Evolutionary conservation across 2,329 filamentous ascomycete species (phyloP).

Genomic region (Xylariales sp.): DNA sequence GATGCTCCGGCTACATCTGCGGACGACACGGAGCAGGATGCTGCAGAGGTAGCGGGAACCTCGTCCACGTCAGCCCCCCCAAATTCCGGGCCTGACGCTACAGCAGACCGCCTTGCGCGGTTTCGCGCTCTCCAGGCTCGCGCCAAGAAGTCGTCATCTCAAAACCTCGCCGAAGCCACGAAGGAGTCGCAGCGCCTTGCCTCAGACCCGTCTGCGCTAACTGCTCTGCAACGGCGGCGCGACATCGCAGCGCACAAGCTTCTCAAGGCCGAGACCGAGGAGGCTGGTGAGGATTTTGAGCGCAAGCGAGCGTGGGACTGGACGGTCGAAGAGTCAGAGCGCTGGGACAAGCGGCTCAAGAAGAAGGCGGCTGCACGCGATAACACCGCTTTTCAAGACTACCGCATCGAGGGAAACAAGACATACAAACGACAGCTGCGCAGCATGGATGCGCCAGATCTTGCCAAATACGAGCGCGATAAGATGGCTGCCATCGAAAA

Average conservation of each 20-base stretch:
- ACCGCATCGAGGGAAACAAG: conserved; percentile 81
- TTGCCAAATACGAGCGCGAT: conserved; percentile 81
- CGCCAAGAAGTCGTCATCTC: conserved; percentile 65
- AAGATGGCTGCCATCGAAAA: conserved; percentile 82
- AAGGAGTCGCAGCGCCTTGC: conserved; percentile 76
- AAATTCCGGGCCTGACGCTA: conserved; percentile 39
- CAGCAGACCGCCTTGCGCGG: conserved; percentile 67
- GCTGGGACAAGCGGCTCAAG: conserved; percentile 85
- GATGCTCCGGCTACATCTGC: too few relatives aligned
- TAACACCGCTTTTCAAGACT: conserved; percentile 87
- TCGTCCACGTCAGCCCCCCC: conserved; percentile 7
- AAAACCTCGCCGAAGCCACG: conserved; percentile 79
- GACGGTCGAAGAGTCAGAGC: conserved; percentile 91
- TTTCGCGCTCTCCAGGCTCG: conserved; percentile 86
- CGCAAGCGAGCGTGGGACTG: conserved; percentile 98
- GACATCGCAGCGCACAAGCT: conserved; percentile 90
- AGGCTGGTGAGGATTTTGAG: conserved; percentile 86
- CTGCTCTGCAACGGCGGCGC: conserved; percentile 76
- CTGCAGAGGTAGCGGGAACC: too few relatives aligned
- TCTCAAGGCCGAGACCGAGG: conserved; percentile 85
- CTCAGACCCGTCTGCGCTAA: conserved; percentile 72
- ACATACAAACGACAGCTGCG: conserved; percentile 89
- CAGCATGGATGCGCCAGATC: conserved; percentile 64
- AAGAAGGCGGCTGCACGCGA: conserved; percentile 81
- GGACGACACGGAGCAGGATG: too few relatives aligned